A percentile compares a stretch with the other conserved stretches of the same genome.
These are phyloP conservation scores for Ogataea populi-albae DNA, from an alignment of 805 yeast species.

Conservation along the genomic window DNA sequence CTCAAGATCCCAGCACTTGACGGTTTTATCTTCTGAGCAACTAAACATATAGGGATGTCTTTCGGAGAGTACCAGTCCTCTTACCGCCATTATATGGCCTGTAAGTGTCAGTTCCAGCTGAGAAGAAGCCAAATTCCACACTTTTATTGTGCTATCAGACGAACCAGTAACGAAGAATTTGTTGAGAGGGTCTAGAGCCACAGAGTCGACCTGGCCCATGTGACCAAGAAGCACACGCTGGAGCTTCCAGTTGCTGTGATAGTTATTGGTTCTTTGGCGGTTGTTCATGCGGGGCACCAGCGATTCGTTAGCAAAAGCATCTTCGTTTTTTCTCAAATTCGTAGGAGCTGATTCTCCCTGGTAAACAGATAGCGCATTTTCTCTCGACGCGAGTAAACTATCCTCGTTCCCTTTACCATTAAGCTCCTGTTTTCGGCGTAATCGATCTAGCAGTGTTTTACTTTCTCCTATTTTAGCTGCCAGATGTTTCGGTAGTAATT, in stretches of 20 bases:
- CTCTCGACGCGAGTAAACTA: background rate
- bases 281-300: conserved; percentile 22
- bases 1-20: conserved; percentile 95
- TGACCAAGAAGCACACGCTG: conserved; percentile 81
- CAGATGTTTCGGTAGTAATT: conserved; percentile 15
- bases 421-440: conserved; percentile 10
- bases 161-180: conserved; percentile 93
- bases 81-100: conserved; percentile 88
- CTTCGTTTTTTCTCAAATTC: conserved; percentile 11
- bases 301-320: conserved; percentile 23
- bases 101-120: conserved; percentile 70
- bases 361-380: conserved; percentile 15
- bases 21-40: conserved; percentile 89
- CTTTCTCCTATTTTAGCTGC: conserved; percentile 7
- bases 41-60: conserved; percentile 86
- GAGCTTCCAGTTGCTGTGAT: conserved; percentile 71
- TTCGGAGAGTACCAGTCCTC: conserved; percentile 69
- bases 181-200: conserved; percentile 81
- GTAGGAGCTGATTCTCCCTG: background rate
- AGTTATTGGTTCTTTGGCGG: conserved; percentile 22
- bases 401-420: conserved; percentile 3
- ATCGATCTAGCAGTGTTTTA: conserved; percentile 20
- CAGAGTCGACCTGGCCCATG: conserved; percentile 86
- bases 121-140: conserved; percentile 85
- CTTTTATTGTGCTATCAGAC: conserved; percentile 80